Conservation (phyloP, 140 eudicot species). For the Erigeron philadelphicus region DNA sequence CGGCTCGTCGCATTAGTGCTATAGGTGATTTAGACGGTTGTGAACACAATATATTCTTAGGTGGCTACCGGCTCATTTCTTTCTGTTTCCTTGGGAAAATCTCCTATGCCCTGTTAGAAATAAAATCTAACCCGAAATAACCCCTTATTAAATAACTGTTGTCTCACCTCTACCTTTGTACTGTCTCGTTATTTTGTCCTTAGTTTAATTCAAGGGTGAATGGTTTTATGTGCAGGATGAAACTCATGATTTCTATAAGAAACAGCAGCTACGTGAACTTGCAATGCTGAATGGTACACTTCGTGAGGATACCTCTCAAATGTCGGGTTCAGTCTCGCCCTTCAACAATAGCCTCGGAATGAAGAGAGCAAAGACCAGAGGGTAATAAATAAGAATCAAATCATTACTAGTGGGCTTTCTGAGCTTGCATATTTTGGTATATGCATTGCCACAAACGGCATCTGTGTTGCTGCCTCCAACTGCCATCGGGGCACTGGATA, state of each 20-base stretch:
- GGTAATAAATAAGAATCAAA: slow-evolving; percentile 27
- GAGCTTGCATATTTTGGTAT: slow-evolving; percentile 43
- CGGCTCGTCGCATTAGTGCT: not conserved
- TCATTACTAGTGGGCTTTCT: slow-evolving; percentile 29
- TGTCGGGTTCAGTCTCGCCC: slow-evolving; percentile 96
- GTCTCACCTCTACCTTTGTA: too few species aligned
- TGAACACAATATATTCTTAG: not conserved
- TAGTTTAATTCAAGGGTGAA: not conserved
- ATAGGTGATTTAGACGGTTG: too few species aligned
- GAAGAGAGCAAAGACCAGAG: slow-evolving; percentile 98
- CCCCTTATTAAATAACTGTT: not conserved
- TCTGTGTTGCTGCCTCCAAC: slow-evolving; percentile 48
- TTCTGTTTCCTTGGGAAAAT: not conserved
- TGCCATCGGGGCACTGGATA: slow-evolving; percentile 67
- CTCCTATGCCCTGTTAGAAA: too few species aligned
- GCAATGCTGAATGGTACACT: slow-evolving; percentile 95
- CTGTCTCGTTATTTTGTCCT: too few species aligned
- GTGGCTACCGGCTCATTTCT: not conserved
- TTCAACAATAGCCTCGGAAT: slow-evolving; percentile 88
- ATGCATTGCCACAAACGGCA: slow-evolving; percentile 33
- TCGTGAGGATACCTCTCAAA: slow-evolving; percentile 87
- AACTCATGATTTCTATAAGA: slow-evolving; percentile 85
- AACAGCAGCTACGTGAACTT: slow-evolving; percentile 93
- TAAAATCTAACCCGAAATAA: not conserved
- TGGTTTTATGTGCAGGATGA: slow-evolving; percentile 55